Percentiles rank a stretch among this genome's conserved stretches.
Conservation (phyloP, 2,329 filamentous ascomycete genomes). For the Juglanconis oblonga region DNA sequence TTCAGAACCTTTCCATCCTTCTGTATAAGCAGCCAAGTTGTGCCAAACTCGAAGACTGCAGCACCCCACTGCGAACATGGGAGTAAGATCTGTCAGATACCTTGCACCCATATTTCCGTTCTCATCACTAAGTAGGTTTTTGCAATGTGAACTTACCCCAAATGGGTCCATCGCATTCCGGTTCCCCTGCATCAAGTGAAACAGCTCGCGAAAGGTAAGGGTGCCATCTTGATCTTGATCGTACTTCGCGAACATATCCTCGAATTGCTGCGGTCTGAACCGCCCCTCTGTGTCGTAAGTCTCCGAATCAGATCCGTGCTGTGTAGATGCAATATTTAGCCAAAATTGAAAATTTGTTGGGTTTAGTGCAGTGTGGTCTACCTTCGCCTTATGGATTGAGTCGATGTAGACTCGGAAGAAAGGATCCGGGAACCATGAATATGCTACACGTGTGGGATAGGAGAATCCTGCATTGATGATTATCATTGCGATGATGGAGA, state of each 20-base stretch:
- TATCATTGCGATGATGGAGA: constrained; percentile 36
- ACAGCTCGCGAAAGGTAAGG: constrained; percentile 35
- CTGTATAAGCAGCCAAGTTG: constrained; percentile 52
- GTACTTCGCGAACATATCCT: constrained; percentile 50
- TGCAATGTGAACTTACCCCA: constrained; percentile 33
- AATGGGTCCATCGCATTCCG: constrained; percentile 40
- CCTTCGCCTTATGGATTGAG: constrained; percentile 40
- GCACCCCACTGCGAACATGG: constrained; percentile 20
- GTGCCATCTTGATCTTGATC: constrained; percentile 34
- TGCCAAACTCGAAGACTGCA: constrained; percentile 34
- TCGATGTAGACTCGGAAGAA: constrained; percentile 21
- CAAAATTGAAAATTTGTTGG: not conserved
- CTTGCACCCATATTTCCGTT: not conserved
- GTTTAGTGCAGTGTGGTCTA: not conserved
- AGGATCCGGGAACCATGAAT: constrained; percentile 8
- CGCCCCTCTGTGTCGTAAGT: constrained; percentile 47
- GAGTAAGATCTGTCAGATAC: not conserved
- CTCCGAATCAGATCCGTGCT: constrained; percentile 45
- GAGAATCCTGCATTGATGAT: constrained; percentile 43
- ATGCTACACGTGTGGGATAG: constrained; percentile 27
- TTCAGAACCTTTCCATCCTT: constrained; percentile 54
- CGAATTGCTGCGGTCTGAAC: constrained; percentile 47
- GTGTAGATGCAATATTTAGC: not conserved
- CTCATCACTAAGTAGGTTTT: not conserved
- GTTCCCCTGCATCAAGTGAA: constrained; percentile 36